Evolutionary conservation across 192 early-diverging fungal genomes (phyloP).

Genomic region (Backusella tarrabulga): DNA sequence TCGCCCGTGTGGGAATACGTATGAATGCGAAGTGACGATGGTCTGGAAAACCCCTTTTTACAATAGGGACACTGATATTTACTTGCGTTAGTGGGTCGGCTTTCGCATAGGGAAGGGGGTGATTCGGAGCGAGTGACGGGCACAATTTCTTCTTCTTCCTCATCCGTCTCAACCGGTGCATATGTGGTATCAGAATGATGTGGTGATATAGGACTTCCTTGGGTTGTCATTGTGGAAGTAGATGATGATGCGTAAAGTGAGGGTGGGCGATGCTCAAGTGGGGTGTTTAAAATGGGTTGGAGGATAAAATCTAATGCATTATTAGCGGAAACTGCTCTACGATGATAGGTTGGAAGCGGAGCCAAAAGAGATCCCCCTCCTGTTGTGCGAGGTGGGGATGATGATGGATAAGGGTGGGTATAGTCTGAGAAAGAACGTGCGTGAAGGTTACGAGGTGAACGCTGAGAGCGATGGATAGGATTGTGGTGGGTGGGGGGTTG

Average conservation of each 20-base stretch:
- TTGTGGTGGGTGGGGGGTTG: not conserved
- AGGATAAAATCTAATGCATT: slow-evolving; percentile 29
- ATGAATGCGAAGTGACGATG: slow-evolving; percentile 59
- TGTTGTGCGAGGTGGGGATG: slow-evolving; percentile 10
- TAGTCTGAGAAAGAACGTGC: slow-evolving; percentile 39
- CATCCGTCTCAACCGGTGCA: not conserved
- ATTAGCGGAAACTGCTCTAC: slow-evolving; percentile 36
- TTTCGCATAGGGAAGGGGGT: not conserved
- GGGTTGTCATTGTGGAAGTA: slow-evolving; percentile 21
- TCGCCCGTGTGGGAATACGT: slow-evolving; percentile 64
- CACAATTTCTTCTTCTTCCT: not conserved
- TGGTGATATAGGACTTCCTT: slow-evolving; percentile 2
- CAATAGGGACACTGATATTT: slow-evolving; percentile 56
- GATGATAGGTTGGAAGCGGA: slow-evolving; percentile 19
- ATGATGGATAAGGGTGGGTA: slow-evolving; percentile 34
- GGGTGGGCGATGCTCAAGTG: slow-evolving; percentile 5
- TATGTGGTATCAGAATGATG: not conserved
- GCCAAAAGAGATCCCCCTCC: slow-evolving; percentile 14
- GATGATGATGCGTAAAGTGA: slow-evolving; percentile 11
- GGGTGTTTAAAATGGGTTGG: not conserved
- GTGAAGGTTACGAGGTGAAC: slow-evolving; percentile 32
- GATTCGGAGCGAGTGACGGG: not conserved
- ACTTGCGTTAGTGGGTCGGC: slow-evolving; percentile 10
- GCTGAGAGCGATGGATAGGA: slow-evolving; percentile 23
- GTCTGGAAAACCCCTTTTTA: slow-evolving; percentile 56